Base-by-base conservation (phyloP, 2,329 filamentous ascomycete genomes). In the Colletotrichum orbiculare region DNA sequence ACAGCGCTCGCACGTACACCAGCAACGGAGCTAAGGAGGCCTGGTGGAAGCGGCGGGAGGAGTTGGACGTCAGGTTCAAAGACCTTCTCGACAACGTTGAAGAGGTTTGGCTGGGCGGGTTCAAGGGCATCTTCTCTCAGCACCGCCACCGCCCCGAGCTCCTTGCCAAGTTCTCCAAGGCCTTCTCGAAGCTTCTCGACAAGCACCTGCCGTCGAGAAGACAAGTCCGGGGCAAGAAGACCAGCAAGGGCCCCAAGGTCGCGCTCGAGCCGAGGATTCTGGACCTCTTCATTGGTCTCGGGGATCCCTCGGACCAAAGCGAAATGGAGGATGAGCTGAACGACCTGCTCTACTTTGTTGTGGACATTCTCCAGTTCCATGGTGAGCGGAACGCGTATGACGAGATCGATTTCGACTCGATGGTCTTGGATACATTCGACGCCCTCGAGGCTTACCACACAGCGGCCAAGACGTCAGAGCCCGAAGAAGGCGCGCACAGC, bases 341-440 rank as follows among this genome's bases (percentile, higher is more conserved):
- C 70, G 96, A 99, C 74, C 81, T 99, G 35, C 85, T 99, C 4
- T 98, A 97, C 78, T 98, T 98, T 74, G 92, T 98, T 1, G 90
- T 99, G 6, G 96, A 99, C 72, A 94, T 98, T 55, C 83, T 99
- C 3, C 96, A 98, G 75, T 98, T 99, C 77, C 93, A 97, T 71
- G 96, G 96, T 13, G 96, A 99, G 78, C 87, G 89, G 52, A 99
- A 98, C 74, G 96, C 96, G 0, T 97, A 97, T 77, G 96, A 99
- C 71, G 96, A 99, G 79, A 92, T 99, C 68, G 95, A 98, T 76
- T 97, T 98, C 73, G 96, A 99, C 69, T 81, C 85, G 70, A 96
- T 99, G 87, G 89, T 94, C 6, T 85, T 98, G 43, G 94, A 97
- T 71, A 93, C 92, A 0, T 86, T 93, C 43, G 95, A 97, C 77